Base-by-base conservation (phyloP, 768 basidiomycete genomes). In the Calocera cornea region DNA sequence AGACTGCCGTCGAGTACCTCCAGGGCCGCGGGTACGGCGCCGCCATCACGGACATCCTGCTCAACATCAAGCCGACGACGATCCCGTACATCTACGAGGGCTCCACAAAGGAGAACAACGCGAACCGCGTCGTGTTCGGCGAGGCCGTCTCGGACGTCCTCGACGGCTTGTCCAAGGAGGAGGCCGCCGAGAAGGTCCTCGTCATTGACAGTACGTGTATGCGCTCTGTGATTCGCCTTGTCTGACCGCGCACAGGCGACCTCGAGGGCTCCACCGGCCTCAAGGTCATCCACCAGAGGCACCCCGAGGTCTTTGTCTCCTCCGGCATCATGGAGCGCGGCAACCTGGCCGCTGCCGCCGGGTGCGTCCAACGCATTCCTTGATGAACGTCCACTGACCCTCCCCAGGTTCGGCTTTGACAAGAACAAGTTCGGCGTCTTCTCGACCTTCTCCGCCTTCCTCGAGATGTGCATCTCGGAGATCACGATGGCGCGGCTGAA, bases 401-500 rank as follows among this genome's bases (percentile, higher is more conserved):
- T 27, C 27, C 54, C 7, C 54, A 60, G 54, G 14, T 94, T 93
- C 74, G 92, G 92, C 44, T 92, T 91, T 73, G 87, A 86, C 40
- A 76, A 82, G 27, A 83, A 91, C 72, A 92, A 91, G 76, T 89
- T 87, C 68, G 91, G 92, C 69, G 89, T 92, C 67, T 91, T 91
- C 79, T 90, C 90, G 29, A 93, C 92, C 2, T 94, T 94, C 79
- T 89, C 88, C 64, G 91, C 92, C 2, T 94, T 94, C 82, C 81
- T 92, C 68, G 92, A 94, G 82, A 93, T 93, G 92, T 80, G 89
- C 64, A 76, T 94, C 66, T 92, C 90, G 2, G 92, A 94, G 76
- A 79, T 92, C 65, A 93, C 92, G 12, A 94, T 93, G 92, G 92
- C 92, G n/a, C 84, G 92, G 65, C 76, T 94, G 75, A 94, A 94